Percentiles rank a stretch among this genome's conserved stretches.
Evolutionary conservation across 2,329 filamentous ascomycete species (phyloP).

Genomic region (Botrytis hyacinthi): DNA sequence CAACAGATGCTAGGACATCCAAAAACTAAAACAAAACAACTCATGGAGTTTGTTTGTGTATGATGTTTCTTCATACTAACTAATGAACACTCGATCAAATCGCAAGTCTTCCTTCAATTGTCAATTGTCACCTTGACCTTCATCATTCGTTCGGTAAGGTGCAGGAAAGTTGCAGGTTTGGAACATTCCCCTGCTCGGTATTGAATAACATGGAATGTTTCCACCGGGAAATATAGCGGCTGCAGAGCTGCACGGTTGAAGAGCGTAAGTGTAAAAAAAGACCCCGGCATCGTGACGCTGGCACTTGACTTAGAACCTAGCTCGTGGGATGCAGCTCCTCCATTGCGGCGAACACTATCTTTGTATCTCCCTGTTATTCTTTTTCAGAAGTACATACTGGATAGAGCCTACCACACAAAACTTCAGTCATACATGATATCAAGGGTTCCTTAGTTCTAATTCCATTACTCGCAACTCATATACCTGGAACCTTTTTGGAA

Average conservation of each 20-base stretch:
- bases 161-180: conserved; percentile 19
- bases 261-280: background rate
- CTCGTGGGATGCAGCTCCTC: conserved; percentile 16
- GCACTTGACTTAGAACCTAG: conserved; percentile 13
- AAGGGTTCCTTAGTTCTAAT: background rate
- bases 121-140: conserved; percentile 11
- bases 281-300: conserved; percentile 15
- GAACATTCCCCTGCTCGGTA: conserved; percentile 20
- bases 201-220: conserved; percentile 19
- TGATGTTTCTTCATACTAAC: conserved; percentile 8
- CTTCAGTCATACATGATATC: background rate
- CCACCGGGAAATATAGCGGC: conserved; percentile 22
- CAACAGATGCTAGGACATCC: background rate
- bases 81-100: conserved; percentile 14
- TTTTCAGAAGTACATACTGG: background rate
- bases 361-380: background rate
- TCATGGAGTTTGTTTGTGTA: conserved; percentile 10
- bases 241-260: conserved; percentile 18
- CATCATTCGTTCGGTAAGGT: conserved; percentile 12
- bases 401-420: background rate
- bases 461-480: background rate
- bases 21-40: conserved; percentile 7
- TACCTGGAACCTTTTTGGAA: conserved; percentile 14
- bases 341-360: conserved; percentile 3
- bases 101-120: conserved; percentile 21